phyloP scores from a whole-genome alignment of 495 filamentous ascomycete species.

The Corynascus novoguineensis region DNA sequence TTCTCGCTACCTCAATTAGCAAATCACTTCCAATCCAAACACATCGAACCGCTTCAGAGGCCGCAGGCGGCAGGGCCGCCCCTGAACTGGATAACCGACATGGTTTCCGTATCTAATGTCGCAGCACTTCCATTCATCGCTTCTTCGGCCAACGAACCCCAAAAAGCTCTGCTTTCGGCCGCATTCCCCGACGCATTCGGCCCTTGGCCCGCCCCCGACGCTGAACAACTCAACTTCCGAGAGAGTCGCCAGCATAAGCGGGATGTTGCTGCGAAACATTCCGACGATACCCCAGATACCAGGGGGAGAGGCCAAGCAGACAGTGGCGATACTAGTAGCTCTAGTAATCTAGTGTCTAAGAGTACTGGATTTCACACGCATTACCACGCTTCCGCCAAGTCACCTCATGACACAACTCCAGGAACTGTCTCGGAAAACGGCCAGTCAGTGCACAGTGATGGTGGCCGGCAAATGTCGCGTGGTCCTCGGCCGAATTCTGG shows the following conservation, averaged over 20 bases:
- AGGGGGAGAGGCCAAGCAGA: not conserved
- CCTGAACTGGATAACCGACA: conserved; percentile 61
- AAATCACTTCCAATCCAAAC: conserved; percentile 61
- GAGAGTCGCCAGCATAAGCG: not conserved
- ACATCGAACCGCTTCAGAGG: conserved; percentile 39
- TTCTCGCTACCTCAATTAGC: conserved; percentile 58
- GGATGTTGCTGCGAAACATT: not conserved
- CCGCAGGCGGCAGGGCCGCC: conserved; percentile 18
- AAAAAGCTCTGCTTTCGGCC: conserved; percentile 53
- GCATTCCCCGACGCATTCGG: conserved; percentile 48
- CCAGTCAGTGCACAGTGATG: not conserved
- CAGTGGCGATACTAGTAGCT: not conserved
- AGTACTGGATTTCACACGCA: not conserved
- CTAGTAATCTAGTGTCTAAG: not conserved
- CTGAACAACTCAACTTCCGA: not conserved
- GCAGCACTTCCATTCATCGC: conserved; percentile 44
- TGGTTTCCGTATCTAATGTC: conserved; percentile 62
- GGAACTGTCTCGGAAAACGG: conserved; percentile 3
- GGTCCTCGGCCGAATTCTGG: not conserved
- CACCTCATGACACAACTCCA: not conserved
- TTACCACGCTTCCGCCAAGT: not conserved
- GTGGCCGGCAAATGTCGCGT: conserved; percentile 9
- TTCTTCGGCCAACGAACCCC: conserved; percentile 42
- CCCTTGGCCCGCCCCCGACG: not conserved
- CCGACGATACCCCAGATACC: not conserved